Evolutionary conservation across 2,329 filamentous ascomycete species (phyloP), one percentile per base, ranked within the genome.

Genomic region (Rhynchosporium graminicola): DNA sequence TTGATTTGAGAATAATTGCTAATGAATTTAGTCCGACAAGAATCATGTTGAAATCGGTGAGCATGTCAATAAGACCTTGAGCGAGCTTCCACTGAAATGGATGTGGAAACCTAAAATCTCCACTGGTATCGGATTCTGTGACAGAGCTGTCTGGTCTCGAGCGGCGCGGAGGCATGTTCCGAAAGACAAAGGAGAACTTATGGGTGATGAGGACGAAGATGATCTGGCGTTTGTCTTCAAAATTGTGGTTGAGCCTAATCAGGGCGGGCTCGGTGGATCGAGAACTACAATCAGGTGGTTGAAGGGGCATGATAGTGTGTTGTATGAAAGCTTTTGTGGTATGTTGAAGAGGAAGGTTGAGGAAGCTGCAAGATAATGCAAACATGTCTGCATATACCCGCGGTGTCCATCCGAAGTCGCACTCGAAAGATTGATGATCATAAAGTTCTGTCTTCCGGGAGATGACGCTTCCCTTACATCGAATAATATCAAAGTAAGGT

Each of bases 301-400:
- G 0, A 87, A 91, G 69, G 94, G 95, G 0, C 79, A 81, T 5
- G 90, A 96, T 67, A 79, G 83, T 20, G 81, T 87, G 0, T 72
- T 95, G 0, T 97, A 94, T 75, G 90, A 96, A 76, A 97, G 93
- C 73, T 92, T 99, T 66, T 89, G 87, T 64, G 92, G 91, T 0
- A 92, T 93, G 79, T 67, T 96, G 50, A 90, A 87, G 74, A 79
- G 83, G 42, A 83, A 81, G 62, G 60, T 80, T 2, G 70, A 70
- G 28, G 61, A 50, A 38, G 47, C 5, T 8, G n/a, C 9, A 15
- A 20, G 28, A 33, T 51, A 20, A 42, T 3, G 12, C 38, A 4
- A 36, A 20, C 20, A 20, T 20, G 20, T 20, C 20, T 20, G 20
- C 20, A 20, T 20, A 20, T 20, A 20, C 20, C 20, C 20, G 20